Evolutionary conservation across 2,329 filamentous ascomycete genomes (phyloP).

Genomic region (Neonectria faginata): DNA sequence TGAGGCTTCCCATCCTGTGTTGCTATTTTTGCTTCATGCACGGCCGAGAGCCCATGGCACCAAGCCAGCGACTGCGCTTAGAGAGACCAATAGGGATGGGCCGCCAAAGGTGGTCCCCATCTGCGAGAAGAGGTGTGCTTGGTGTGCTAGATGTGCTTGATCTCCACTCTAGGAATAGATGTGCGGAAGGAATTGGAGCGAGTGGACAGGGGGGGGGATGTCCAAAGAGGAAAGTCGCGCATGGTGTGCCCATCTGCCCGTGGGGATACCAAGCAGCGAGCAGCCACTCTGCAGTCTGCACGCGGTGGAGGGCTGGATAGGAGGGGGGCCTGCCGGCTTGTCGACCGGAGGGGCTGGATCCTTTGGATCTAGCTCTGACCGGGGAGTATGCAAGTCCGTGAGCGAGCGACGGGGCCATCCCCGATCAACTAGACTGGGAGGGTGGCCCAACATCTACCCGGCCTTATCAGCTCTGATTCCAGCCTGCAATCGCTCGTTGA

Average conservation of each 20-base stretch:
- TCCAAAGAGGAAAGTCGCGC: slow-evolving; percentile 48
- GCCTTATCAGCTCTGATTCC: background rate
- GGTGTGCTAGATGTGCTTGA: slow-evolving; percentile 29
- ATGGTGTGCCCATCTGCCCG: slow-evolving; percentile 46
- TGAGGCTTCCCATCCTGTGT: slow-evolving; percentile 45
- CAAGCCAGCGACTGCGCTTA: slow-evolving; percentile 58
- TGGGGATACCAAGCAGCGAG: slow-evolving; percentile 34
- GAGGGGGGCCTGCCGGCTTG: slow-evolving; percentile 32
- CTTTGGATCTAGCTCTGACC: slow-evolving; percentile 40
- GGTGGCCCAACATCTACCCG: slow-evolving; percentile 27
- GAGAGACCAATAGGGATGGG: slow-evolving; percentile 58
- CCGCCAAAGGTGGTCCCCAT: slow-evolving; percentile 40
- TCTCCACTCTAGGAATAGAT: slow-evolving; percentile 48
- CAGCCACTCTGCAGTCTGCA: slow-evolving; percentile 42
- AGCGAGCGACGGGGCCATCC: slow-evolving; percentile 41
- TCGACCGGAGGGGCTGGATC: slow-evolving; percentile 32
- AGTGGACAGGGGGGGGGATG: slow-evolving; percentile 33
- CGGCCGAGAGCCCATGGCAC: slow-evolving; percentile 44
- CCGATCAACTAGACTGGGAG: slow-evolving; percentile 30
- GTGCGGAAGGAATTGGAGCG: slow-evolving; percentile 43
- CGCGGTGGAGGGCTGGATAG: background rate
- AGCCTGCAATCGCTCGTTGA: slow-evolving; percentile 14
- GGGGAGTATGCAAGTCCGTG: slow-evolving; percentile 37
- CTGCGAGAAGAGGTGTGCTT: slow-evolving; percentile 35
- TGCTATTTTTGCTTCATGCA: slow-evolving; percentile 55